Percentiles rank a stretch among this genome's conserved stretches.
phyloP scores from a whole-genome alignment of 1,284 basidiomycete genomes.

The Stygiomarasmius scandens region DNA sequence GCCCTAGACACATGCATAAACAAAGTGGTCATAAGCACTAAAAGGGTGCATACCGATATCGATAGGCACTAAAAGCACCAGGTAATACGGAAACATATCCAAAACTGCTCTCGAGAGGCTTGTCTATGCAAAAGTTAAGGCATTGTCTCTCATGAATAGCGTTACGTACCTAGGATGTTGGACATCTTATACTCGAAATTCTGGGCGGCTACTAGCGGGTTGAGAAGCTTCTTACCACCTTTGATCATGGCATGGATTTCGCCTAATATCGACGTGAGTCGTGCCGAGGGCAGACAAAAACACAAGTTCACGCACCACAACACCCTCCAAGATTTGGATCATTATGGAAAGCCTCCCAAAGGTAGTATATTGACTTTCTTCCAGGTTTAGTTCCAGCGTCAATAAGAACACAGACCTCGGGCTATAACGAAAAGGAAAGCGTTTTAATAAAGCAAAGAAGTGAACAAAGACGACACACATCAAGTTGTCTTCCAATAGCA shows the following conservation, averaged over 20 bases:
- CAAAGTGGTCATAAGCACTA: not conserved
- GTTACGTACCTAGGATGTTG: constrained; percentile 79
- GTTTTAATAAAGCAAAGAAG: constrained; percentile 29
- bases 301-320: constrained; percentile 50
- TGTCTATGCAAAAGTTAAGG: constrained; percentile 56
- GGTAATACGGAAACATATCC: constrained; percentile 95
- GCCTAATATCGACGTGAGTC: constrained; percentile 51
- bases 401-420: constrained; percentile 87
- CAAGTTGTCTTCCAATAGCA: constrained; percentile 84
- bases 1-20: constrained; percentile 40
- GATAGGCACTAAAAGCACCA: constrained; percentile 95
- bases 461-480: constrained; percentile 41
- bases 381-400: constrained; percentile 97
- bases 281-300: not conserved
- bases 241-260: constrained; percentile 96
- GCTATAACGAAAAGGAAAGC: constrained; percentile 42
- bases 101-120: constrained; percentile 92
- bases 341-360: constrained; percentile 93
- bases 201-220: constrained; percentile 92
- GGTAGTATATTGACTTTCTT: constrained; percentile 93
- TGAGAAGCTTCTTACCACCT: constrained; percentile 88
- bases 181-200: constrained; percentile 99
- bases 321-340: constrained; percentile 54
- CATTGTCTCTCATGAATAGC: constrained; percentile 57
- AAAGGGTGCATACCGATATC: constrained; percentile 60